These are phyloP conservation scores for Pleurotus ostreatus DNA, from an alignment of 768 basidiomycete species.

Conservation along the genomic window DNA sequence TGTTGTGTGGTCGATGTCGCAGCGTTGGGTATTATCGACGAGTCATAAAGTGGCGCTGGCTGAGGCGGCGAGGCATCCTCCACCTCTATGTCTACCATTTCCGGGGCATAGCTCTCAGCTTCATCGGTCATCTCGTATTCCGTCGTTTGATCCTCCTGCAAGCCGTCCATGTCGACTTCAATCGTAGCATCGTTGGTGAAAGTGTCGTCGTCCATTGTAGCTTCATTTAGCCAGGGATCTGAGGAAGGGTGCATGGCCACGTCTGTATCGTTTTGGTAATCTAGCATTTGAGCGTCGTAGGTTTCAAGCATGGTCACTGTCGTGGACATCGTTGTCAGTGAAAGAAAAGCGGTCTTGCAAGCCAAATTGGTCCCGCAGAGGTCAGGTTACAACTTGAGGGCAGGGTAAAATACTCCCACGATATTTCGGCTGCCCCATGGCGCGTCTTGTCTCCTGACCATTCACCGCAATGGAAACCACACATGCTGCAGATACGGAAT, in stretches of 20 bases:
- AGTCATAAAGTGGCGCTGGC: constrained; percentile 7
- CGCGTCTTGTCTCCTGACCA: no score
- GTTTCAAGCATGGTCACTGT: constrained; percentile 41
- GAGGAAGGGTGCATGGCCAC: constrained; percentile 52
- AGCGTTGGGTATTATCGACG: constrained; percentile 9
- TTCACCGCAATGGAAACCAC: constrained; percentile 14
- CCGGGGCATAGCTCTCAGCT: constrained; percentile 22
- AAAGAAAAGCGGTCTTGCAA: constrained; percentile 1
- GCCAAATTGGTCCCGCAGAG: neutral
- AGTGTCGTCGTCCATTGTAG: constrained; percentile 57
- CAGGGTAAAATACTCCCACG: neutral
- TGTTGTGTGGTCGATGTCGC: neutral
- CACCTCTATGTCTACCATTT: constrained; percentile 38
- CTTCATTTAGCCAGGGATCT: constrained; percentile 52
- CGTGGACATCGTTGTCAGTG: constrained; percentile 25
- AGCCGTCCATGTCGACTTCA: constrained; percentile 67
- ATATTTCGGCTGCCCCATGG: neutral
- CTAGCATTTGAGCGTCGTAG: constrained; percentile 63
- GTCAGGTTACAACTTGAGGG: constrained; percentile 7
- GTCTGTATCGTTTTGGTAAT: constrained; percentile 54
- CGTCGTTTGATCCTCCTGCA: constrained; percentile 35
- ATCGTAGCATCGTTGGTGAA: constrained; percentile 33
- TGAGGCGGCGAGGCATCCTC: constrained; percentile 35
- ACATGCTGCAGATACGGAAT: constrained; percentile 56
- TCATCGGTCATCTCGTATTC: constrained; percentile 61